Base-by-base conservation (phyloP, 2,329 filamentous ascomycete genomes). In the Coniochaeta hoffmannii region DNA sequence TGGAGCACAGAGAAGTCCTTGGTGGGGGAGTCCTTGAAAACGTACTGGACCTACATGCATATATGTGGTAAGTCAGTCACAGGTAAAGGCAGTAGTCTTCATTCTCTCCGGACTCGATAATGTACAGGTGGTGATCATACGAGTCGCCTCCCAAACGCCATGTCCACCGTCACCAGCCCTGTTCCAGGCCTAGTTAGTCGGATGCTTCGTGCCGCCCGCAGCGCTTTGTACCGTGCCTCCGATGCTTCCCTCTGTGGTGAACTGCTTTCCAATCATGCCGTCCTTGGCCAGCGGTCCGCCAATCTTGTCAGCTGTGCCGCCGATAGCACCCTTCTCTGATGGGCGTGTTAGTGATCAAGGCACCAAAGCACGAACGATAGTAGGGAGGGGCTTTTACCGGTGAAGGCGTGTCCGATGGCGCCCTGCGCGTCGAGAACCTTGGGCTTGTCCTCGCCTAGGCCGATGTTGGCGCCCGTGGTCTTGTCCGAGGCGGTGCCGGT, bases 391-490 rank as follows among this genome's bases (percentile, higher is more conserved):
- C 15, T 55, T 66, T 50, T 64, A 77, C 75, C 73, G 4, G 76
- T 83, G 62, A 83, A 83, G 22, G 82, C 77, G 60, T 78, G 80
- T 19, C 80, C 80, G 32, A 83, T 73, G 0, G 72, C 68, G 5
- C 80, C 80, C 1, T 74, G 66, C 1, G 73, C 75, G 38, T 79
- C 80, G 50, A 83, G 69, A 0, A 71, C 63, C 59, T 69, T 74
- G 30, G 73, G 72, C 61, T 69, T 63, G 53, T 65, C 61, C 2
- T 56, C 34, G 30, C 65, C 65, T 7, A 66, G 8, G 10, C 61
- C 49, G 14, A 61, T 53, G 24, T 60, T 67, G 17, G 65, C 65
- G 5, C 60, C 60, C 4, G 65, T 68, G 22, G 56, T 55, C 11
- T 38, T 53, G 17, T 51, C 49, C 49, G 49, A 51, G 1, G 59